A percentile compares a stretch with the other conserved stretches of the same genome.
These are phyloP conservation scores for Apiospora arundinis DNA, from an alignment of 2,329 filamentous ascomycete genomes.

Conservation along the genomic window DNA sequence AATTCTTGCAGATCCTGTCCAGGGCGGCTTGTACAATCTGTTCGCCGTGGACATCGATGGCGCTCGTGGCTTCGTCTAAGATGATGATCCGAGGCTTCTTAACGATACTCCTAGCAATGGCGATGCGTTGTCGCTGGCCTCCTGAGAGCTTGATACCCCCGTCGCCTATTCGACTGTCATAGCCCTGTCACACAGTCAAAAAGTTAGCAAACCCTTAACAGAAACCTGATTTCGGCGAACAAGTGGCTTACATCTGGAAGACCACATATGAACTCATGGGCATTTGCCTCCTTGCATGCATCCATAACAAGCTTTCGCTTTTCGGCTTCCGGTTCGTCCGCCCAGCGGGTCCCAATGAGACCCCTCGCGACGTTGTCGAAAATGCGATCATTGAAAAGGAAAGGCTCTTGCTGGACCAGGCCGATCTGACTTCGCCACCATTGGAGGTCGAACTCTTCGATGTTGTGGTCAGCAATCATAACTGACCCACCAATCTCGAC, in stretches of 20 bases:
- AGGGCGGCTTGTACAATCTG: slow-evolving; percentile 67
- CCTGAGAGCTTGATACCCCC: slow-evolving; percentile 53
- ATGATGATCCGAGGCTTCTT: slow-evolving; percentile 74
- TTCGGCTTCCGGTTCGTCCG: slow-evolving; percentile 52
- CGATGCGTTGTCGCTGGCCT: slow-evolving; percentile 64
- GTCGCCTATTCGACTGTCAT: slow-evolving; percentile 64
- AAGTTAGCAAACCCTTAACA: slow-evolving; percentile 35
- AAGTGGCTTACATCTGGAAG: slow-evolving; percentile 59
- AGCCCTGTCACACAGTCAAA: slow-evolving; percentile 52
- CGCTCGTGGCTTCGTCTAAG: slow-evolving; percentile 73
- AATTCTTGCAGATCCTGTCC: slow-evolving; percentile 61
- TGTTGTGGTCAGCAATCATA: slow-evolving; percentile 50
- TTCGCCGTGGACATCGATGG: slow-evolving; percentile 61
- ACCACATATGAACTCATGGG: slow-evolving; percentile 68
- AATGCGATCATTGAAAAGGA: slow-evolving; percentile 64
- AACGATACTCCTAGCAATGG: slow-evolving; percentile 70
- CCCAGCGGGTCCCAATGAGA: slow-evolving; percentile 56
- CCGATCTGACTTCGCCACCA: slow-evolving; percentile 66
- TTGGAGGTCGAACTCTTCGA: slow-evolving; percentile 64
- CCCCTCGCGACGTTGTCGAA: slow-evolving; percentile 73
- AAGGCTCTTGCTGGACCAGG: slow-evolving; percentile 73
- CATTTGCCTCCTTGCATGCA: slow-evolving; percentile 69
- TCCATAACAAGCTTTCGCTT: slow-evolving; percentile 63
- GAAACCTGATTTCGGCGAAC: fast-evolving
- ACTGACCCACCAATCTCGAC: slow-evolving; percentile 52